These are phyloP conservation scores for Lipomyces yamadae DNA, from an alignment of 805 yeast genomes.

Conservation along the genomic window DNA sequence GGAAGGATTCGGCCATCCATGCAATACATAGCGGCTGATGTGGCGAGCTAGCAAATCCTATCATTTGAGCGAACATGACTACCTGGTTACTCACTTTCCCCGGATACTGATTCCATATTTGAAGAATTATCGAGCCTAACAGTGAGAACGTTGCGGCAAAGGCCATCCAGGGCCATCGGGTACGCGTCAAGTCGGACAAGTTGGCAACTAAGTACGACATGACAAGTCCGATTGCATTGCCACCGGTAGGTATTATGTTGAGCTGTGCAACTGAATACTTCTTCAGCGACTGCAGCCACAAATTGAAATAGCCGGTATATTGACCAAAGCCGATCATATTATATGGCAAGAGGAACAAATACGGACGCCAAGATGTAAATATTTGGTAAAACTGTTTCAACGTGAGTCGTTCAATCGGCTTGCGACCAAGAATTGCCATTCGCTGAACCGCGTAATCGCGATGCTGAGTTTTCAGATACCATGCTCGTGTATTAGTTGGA, in stretches of 20 bases:
- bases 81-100: conserved; percentile 14
- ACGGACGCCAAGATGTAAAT: conserved; percentile 18
- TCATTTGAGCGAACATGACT: conserved; percentile 17
- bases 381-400: conserved; percentile 4
- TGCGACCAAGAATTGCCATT: conserved; percentile 23
- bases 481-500: conserved; percentile 19
- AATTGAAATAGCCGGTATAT: conserved; percentile 23
- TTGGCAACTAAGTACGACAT: conserved; percentile 40
- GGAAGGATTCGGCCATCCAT: conserved; percentile 24
- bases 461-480: conserved; percentile 16
- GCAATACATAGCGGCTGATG: conserved; percentile 15
- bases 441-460: conserved; percentile 20
- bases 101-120: conserved; percentile 14
- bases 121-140: conserved; percentile 13
- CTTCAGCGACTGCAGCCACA: conserved; percentile 43
- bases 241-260: conserved; percentile 46
- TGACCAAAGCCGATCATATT: conserved; percentile 19
- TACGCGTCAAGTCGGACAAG: conserved; percentile 44
- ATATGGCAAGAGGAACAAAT: conserved; percentile 29
- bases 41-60: conserved; percentile 14
- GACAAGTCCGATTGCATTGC: conserved; percentile 39
- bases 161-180: conserved; percentile 42
- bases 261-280: conserved; percentile 41
- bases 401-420: conserved; percentile 17
- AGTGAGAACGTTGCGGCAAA: conserved; percentile 14